Percentiles rank a stretch among this genome's conserved stretches.
Conservation (phyloP, 345 rosid species). For the Salix suchowensis region DNA sequence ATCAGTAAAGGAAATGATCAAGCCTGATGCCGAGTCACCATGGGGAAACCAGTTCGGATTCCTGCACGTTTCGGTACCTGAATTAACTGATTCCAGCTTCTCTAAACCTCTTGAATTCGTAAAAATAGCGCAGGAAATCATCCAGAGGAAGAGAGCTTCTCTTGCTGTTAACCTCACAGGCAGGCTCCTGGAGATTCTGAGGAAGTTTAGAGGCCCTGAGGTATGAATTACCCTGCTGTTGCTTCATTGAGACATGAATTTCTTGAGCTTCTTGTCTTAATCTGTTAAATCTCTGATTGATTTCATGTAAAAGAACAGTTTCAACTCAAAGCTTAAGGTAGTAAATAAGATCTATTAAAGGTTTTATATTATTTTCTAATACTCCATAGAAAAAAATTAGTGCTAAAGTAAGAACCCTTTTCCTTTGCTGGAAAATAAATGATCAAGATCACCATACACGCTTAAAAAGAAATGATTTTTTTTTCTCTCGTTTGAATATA, state of each 20-base stretch:
- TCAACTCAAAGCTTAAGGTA: no score
- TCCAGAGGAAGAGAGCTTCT: constrained; percentile 35
- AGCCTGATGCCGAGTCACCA: constrained; percentile 30
- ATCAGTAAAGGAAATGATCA: constrained; percentile 44
- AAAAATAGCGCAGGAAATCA: constrained; percentile 23
- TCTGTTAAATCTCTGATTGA: no score
- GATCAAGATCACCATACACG: no score
- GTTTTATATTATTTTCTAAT: no score
- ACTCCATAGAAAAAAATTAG: no score
- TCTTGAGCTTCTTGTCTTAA: no score
- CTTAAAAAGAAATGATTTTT: no score
- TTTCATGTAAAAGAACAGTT: no score
- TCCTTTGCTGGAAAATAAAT: no score
- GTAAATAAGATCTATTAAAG: no score
- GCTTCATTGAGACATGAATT: no score
- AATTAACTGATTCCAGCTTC: constrained; percentile 2
- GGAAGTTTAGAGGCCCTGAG: constrained; percentile 42
- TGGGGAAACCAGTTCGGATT: constrained; percentile 53
- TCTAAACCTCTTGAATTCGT: constrained; percentile 34
- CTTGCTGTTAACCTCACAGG: constrained; percentile 35
- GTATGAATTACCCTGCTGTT: constrained; percentile 9
- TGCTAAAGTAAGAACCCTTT: no score
- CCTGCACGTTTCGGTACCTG: constrained; percentile 34
- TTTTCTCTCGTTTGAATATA: not conserved
- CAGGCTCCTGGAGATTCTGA: constrained; percentile 24